Evolutionary conservation across 306 rosid genomes (phyloP), one percentile per base, ranked within the genome.

Genomic region (Ormosia emarginata): DNA sequence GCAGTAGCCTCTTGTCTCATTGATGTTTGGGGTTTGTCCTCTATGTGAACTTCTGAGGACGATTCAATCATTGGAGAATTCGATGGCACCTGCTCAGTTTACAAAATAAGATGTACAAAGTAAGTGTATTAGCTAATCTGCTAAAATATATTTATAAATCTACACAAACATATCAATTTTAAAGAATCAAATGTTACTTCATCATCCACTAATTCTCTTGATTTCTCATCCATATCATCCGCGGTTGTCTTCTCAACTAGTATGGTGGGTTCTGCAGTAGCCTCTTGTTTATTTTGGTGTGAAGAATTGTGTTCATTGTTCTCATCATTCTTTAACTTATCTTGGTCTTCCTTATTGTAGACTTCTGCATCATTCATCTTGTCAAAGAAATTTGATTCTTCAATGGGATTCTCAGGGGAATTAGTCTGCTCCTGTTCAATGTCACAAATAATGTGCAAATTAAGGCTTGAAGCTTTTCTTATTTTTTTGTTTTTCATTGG

Each of bases 381-480:
- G 13, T 5, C 46, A 30, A 46, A 15, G 14, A 55, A 36, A 39
- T 72, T 77, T 63, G 74, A 55, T 77, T 81, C 86, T 85, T 78
- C 77, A 43, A 34, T 55, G 40, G 43, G 50, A 67, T 68, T 82
- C 71, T 64, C 70, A 0, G 44, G 46, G 44, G 29, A 12, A 73
- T 66, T 71, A 69, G 63, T 46, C 0, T 14, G 78, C 30, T 72
- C 88, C 91, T 91, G 59, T 7, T 74, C 39, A 68, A 61, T 59
- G 13, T 74, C 74, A 81, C 37, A 61, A 39, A 61, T 58, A 34
- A 8, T 15, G 15, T 29, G 2, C 9, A 65, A 79, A 55, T 43
- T 65, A 64, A 61, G 36, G 1, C 4, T 56, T 49, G 5, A 59
- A 61, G 9, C 7, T 52, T 24, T 72, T 15, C 0, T 39, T n/a